Evolutionary conservation across 192 early-diverging fungal genomes (phyloP), one percentile per base, ranked within the genome.

Genomic region (Funneliformis mosseae): DNA sequence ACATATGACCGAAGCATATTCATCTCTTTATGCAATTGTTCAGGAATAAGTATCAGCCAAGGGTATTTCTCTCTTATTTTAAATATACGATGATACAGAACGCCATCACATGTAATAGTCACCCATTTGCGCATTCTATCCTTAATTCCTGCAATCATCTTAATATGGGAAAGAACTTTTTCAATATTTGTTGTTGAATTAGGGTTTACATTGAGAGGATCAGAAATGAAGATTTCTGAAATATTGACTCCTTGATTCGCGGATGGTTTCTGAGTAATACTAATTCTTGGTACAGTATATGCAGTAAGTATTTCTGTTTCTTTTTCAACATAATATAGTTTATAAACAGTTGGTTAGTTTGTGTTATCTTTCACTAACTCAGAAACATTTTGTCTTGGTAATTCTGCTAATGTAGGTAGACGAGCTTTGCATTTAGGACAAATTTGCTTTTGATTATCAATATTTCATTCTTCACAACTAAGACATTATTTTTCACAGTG

Each of bases 391-490:
- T 68, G 16, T 39, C 10, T 2, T 71, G 4, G 69, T 46, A 71
- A 71, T 71, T 4, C 39, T 4, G 39, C 28, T 42, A 71, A 71
- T 71, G 33, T 71, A 41, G 23, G 3, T 71, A 71, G 42, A 4
- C 18, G 14, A 12, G 9, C 14, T 38, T 23, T 33, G 12, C 38
- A 45, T 45, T 71, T n/a, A n/a, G n/a, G n/a, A n/a, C n/a, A n/a
- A n/a, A n/a, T n/a, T n/a, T n/a, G n/a, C n/a, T n/a, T n/a, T 71
- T 18, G 69, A 74, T 74, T 74, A 48, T 74, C 72, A n/a, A 74
- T 74, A 8, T 74, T 39, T 45, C 1, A 8, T 74, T 14, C n/a
- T 18, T 50, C 27, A 50, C 72, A 74, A 3, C 50, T 74, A 3
- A 6, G 7, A 50, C 72, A 74, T 4, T n/a, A 38, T 59, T 74